Evolutionary conservation across 768 basidiomycete genomes (phyloP).

Genomic region (Calocybe indica): DNA sequence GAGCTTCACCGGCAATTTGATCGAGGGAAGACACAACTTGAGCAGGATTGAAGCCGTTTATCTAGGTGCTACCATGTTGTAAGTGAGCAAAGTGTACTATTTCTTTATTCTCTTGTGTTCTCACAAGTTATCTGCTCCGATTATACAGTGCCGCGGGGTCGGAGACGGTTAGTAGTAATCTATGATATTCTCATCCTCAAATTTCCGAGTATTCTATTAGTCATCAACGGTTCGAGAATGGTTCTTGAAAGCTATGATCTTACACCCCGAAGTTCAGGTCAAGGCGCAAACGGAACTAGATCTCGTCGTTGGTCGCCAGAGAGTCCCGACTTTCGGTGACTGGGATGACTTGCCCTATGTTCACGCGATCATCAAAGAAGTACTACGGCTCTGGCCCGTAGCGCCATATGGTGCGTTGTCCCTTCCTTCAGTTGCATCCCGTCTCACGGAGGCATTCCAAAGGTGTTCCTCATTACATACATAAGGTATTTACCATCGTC

Average conservation of each 20-base stretch:
- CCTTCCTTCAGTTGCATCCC: not conserved
- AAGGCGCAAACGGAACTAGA: constrained; percentile 36
- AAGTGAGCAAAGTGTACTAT: not conserved
- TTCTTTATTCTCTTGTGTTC: not conserved
- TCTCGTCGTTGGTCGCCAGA: constrained; percentile 19
- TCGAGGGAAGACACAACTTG: not conserved
- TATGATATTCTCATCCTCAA: not conserved
- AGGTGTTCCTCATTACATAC: not conserved
- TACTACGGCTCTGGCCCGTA: constrained; percentile 27
- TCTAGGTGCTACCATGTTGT: not conserved
- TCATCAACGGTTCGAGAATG: constrained; percentile 27
- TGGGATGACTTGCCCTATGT: constrained; percentile 26
- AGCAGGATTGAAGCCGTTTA: not conserved
- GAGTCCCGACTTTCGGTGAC: constrained; percentile 30
- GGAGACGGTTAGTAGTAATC: constrained; percentile 23
- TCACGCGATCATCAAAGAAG: constrained; percentile 31
- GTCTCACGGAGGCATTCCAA: not conserved
- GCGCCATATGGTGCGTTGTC: constrained; percentile 19
- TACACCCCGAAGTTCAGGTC: constrained; percentile 30
- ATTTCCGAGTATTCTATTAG: constrained; percentile 12
- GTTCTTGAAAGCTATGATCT: constrained; percentile 32
- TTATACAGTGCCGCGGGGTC: constrained; percentile 17
- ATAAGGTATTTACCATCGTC: not conserved
- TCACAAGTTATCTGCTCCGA: not conserved
- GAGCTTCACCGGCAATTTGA: not conserved